A percentile compares a stretch with the other conserved stretches of the same genome.
Evolutionary conservation across 2,329 filamentous ascomycete species (phyloP).

Genomic region (Coniosporium tulheliwenetii): DNA sequence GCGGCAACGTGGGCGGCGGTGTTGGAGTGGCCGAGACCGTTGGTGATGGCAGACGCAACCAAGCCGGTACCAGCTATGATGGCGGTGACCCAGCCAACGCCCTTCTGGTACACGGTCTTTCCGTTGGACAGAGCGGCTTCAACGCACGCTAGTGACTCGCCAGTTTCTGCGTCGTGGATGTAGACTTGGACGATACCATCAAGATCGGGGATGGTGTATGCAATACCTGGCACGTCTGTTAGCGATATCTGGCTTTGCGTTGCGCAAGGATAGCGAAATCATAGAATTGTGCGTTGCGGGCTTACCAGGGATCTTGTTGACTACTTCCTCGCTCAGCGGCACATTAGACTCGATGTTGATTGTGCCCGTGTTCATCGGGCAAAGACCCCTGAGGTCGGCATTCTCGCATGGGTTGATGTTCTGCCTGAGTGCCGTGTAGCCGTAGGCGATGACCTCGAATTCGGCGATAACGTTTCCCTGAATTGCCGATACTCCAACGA

Average conservation of each 20-base stretch:
- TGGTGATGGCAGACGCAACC: slow-evolving; percentile 73
- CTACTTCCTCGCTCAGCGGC: slow-evolving; percentile 37
- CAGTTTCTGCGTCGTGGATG: slow-evolving; percentile 55
- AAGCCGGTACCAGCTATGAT: slow-evolving; percentile 75
- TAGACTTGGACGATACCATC: slow-evolving; percentile 72
- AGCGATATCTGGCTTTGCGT: not conserved
- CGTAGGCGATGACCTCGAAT: slow-evolving; percentile 65
- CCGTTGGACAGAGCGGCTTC: slow-evolving; percentile 81
- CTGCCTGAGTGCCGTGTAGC: slow-evolving; percentile 53
- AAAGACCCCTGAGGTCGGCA: slow-evolving; percentile 53
- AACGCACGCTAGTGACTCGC: slow-evolving; percentile 62
- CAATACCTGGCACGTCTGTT: slow-evolving; percentile 39
- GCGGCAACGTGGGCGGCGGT: slow-evolving; percentile 88
- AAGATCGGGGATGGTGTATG: slow-evolving; percentile 79
- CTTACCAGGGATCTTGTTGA: slow-evolving; percentile 52
- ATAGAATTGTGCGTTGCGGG: slow-evolving; percentile 1
- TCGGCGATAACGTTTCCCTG: slow-evolving; percentile 69
- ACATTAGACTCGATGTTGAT: slow-evolving; percentile 64
- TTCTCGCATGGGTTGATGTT: slow-evolving; percentile 62
- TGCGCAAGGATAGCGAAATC: no score
- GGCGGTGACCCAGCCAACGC: slow-evolving; percentile 80
- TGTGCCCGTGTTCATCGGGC: slow-evolving; percentile 77
- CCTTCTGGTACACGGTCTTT: slow-evolving; percentile 78
- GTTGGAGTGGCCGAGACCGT: slow-evolving; percentile 81
- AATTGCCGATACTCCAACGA: slow-evolving; percentile 71